Conservation (phyloP, 176 grass and related monocot species). For the Carex scoparia region DNA sequence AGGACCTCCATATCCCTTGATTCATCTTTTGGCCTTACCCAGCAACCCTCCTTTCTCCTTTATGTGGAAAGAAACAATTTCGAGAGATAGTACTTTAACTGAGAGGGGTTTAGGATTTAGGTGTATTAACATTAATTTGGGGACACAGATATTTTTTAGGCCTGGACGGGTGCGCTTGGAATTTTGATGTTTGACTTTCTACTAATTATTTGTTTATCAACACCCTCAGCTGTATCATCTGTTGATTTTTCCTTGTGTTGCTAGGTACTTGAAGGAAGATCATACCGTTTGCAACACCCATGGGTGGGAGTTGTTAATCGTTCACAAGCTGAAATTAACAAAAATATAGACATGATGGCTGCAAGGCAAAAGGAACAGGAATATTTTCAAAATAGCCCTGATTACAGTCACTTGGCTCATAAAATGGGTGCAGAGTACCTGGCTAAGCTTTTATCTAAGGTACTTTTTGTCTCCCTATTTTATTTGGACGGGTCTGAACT, state of each 20-base stretch:
- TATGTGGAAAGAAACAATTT: not conserved
- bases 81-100: not conserved
- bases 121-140: not conserved
- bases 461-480: constrained; percentile 18
- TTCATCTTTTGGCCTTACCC: not conserved
- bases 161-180: not conserved
- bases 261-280: constrained; percentile 96
- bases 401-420: constrained; percentile 89
- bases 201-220: not conserved
- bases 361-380: constrained; percentile 85
- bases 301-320: constrained; percentile 99
- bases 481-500: not conserved
- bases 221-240: not conserved
- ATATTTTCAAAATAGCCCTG: constrained; percentile 92
- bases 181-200: not conserved
- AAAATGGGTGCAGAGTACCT: constrained; percentile 99
- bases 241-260: constrained; percentile 7
- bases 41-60: not conserved
- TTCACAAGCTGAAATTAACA: constrained; percentile 99
- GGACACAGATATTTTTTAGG: not conserved
- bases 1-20: not conserved
- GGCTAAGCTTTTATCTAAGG: constrained; percentile 96
- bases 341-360: constrained; percentile 93
- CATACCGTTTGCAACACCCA: constrained; percentile 88
- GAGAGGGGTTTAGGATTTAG: not conserved